Conservation (phyloP, 257 asterid species). For the Nicotiana benthamiana region DNA sequence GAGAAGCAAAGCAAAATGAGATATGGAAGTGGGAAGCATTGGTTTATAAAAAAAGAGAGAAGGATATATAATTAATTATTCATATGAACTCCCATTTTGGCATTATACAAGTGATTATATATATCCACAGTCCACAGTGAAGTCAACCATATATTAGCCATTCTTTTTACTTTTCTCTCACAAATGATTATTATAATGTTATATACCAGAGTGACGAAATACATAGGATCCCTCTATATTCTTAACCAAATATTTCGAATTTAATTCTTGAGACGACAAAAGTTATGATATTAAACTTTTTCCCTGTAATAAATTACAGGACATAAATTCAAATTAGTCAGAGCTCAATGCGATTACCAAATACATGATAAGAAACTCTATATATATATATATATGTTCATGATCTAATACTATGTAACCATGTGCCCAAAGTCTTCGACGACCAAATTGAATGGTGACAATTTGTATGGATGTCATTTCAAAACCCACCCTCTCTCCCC, state of each 20-base stretch:
- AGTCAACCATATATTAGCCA: neutral
- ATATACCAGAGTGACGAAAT: too few relatives aligned
- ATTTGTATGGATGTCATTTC: neutral
- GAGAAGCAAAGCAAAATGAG: neutral
- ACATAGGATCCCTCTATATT: too few relatives aligned
- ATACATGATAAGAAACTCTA: too few relatives aligned
- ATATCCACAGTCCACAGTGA: neutral
- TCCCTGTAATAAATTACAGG: too few relatives aligned
- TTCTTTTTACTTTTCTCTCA: neutral
- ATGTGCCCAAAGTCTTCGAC: neutral
- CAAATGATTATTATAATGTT: neutral
- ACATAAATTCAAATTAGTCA: too few relatives aligned
- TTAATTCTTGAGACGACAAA: too few relatives aligned
- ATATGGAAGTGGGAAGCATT: neutral
- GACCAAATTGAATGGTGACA: neutral
- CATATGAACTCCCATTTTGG: neutral
- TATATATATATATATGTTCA: too few relatives aligned
- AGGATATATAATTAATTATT: neutral
- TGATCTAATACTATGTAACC: neutral
- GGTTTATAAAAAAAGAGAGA: neutral
- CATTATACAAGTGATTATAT: neutral
- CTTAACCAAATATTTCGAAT: too few relatives aligned
- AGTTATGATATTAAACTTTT: too few relatives aligned
- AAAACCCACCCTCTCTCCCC: too few relatives aligned
- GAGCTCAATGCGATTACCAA: too few relatives aligned